Percentiles rank a stretch among this genome's conserved stretches.
phyloP scores from a whole-genome alignment of 2,329 filamentous ascomycete species.

The Colletotrichum cereale region DNA sequence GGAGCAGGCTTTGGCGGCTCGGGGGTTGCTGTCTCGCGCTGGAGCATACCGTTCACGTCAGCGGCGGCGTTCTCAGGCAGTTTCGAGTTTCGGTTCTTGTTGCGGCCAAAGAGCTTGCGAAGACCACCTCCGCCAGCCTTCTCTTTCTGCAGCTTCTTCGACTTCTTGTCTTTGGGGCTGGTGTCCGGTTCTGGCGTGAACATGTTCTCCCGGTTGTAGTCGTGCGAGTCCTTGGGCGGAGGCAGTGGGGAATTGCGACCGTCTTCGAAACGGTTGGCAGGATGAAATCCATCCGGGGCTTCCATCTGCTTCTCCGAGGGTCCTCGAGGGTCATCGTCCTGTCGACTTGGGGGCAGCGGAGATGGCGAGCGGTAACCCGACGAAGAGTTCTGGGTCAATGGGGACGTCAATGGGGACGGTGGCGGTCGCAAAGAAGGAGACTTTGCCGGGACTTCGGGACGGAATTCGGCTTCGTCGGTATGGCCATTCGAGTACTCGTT shows the following conservation, averaged over 20 bases:
- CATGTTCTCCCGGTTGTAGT: slow-evolving; percentile 53
- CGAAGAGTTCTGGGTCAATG: slow-evolving; percentile 44
- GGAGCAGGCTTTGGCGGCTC: slow-evolving; percentile 43
- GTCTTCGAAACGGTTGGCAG: slow-evolving; percentile 49
- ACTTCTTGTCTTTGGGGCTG: slow-evolving; percentile 61
- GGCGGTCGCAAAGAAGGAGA: slow-evolving; percentile 47
- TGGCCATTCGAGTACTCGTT: slow-evolving; percentile 48
- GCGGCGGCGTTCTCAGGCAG: slow-evolving; percentile 65
- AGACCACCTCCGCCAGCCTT: slow-evolving; percentile 62
- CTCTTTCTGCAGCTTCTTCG: slow-evolving; percentile 69
- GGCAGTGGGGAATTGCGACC: slow-evolving; percentile 56
- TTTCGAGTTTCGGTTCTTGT: slow-evolving; percentile 71
- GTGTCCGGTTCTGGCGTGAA: slow-evolving; percentile 54
- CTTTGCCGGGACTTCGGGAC: slow-evolving; percentile 59
- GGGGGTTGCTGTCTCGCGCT: slow-evolving; percentile 48
- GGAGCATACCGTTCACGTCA: slow-evolving; percentile 66
- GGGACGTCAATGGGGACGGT: slow-evolving; percentile 44
- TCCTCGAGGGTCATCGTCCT: slow-evolving; percentile 42
- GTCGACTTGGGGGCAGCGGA: slow-evolving; percentile 21
- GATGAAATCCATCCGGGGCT: slow-evolving; percentile 51
- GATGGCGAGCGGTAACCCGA: slow-evolving; percentile 24
- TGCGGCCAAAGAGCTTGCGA: slow-evolving; percentile 74
- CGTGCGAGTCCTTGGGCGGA: slow-evolving; percentile 51
- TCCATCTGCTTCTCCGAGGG: slow-evolving; percentile 55
- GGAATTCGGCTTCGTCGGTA: slow-evolving; percentile 48